Conservation (phyloP, 805 yeast genomes). For the Huiozyma sinensis region DNA sequence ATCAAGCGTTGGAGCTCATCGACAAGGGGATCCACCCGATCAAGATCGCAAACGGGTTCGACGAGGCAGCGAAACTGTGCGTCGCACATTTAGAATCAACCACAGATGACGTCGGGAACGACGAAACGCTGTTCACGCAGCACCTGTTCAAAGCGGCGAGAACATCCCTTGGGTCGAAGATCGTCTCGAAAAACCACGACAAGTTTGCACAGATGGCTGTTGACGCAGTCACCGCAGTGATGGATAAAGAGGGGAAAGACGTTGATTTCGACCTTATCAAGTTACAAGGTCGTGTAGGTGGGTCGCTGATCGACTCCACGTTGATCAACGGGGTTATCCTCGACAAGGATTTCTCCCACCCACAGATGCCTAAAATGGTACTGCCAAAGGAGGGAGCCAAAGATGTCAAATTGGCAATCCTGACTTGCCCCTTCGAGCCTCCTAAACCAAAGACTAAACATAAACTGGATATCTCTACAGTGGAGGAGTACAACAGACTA, state of each 20-base stretch:
- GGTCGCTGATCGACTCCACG: constrained; percentile 74
- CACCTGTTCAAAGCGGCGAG: constrained; percentile 82
- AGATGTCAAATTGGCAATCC: constrained; percentile 82
- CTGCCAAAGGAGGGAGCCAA: constrained; percentile 25
- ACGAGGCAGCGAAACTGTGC: constrained; percentile 92
- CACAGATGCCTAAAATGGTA: constrained; percentile 87
- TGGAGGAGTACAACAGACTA: constrained; percentile 83
- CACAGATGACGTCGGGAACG: constrained; percentile 44
- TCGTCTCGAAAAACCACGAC: constrained; percentile 88
- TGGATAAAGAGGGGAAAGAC: constrained; percentile 83
- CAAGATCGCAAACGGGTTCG: constrained; percentile 93
- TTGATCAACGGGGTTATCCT: constrained; percentile 85
- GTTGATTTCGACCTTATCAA: constrained; percentile 95
- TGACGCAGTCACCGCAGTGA: constrained; percentile 86
- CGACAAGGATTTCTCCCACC: constrained; percentile 96
- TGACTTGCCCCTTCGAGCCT: constrained; percentile 98
- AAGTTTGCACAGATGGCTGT: constrained; percentile 96
- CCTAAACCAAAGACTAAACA: constrained; percentile 99
- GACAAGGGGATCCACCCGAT: constrained; percentile 97
- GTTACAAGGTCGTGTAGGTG: constrained; percentile 93
- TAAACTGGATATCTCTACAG: constrained; percentile 85
- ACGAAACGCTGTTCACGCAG: constrained; percentile 24
- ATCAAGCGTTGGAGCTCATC: constrained; percentile 87
- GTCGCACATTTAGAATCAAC: constrained; percentile 60
- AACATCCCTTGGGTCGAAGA: constrained; percentile 90